Base-by-base conservation (phyloP, 176 grass and related monocot genomes). In the Alloteropsis semialata region DNA sequence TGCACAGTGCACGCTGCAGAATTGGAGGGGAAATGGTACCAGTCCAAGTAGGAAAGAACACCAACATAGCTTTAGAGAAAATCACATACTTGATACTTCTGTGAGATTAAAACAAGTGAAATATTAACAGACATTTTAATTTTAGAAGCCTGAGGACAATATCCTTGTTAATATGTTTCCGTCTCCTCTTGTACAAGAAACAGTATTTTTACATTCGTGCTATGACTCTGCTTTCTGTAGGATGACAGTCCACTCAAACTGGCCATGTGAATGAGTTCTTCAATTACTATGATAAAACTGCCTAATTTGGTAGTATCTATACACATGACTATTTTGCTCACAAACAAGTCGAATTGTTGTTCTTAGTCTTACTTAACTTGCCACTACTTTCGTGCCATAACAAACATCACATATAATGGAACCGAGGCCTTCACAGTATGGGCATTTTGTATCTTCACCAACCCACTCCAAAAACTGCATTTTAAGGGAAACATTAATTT, bases 391-490 rank as follows among this genome's bases (percentile, higher is more conserved):
- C 67, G 61, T 91, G 27, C 96, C 92, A 64, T 93, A 75, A 87
- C 93, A 98, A 34, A 91, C 79, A 84, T 98, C 93, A 70, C 96
- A 98, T 58, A 88, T 54, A 4, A 84, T 85, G 10, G 91, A 90
- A 65, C 96, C 93, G 59, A 92, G 80, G 25, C 93, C 96, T 80
- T 93, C 91, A 41, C 96, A 98, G 50, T 98, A 98, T 69, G 93
- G 57, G 50, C 96, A 98, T 76, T 93, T 98, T 19, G 74, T 81
- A 72, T 87, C 96, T 95, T 98, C 93, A 43, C 82, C 93, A 14
- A 96, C 50, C 96, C 93, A 98, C 87, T 93, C 96, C 91, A 98
- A 46, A 88, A 98, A 98, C 96, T 98, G 80, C 75, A 91, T 76
- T 74, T 84, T 10, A 27, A 27, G 49, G 21, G 28, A 76, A 57